Base-by-base conservation (phyloP, 176 grass and related monocot genomes). In the Typha latifolia region DNA sequence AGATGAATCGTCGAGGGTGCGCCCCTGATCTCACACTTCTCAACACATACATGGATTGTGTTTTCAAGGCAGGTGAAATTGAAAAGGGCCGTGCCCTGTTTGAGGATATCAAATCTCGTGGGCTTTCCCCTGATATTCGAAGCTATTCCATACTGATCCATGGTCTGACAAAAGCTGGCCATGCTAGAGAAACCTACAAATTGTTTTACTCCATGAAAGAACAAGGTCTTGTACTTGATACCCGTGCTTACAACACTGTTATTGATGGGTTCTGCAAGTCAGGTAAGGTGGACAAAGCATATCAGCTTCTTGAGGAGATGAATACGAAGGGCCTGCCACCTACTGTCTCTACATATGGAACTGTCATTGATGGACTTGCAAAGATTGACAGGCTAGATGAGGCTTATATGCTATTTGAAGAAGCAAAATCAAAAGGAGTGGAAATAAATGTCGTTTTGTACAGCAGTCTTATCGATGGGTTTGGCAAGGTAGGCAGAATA, bases 341-440 rank as follows among this genome's bases (percentile, higher is more conserved):
- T 47, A 97, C 88, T 22, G 78, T 92, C 67, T 83, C 79, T 76
- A 93, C 94, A 23, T 93, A 97, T 84, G 94, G 94, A 62, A 72
- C 89, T 18, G 78, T 97, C 43, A 77, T 97, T 70, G 86, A 97
- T 93, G 89, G 94, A 68, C 72, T 97, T 32, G 84, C 85, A 55
- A 97, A 97, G 80, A 93, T 97, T 75, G 89, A 87, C 75, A 81
- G 94, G 80, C 85, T 97, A 72, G 89, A 97, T 80, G 94, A 97
- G 77, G 83, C 89, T 57, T 97, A 93, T 62, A 87, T 97, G 94
- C 81, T 97, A 74, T 97, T 90, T 70, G 89, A 97, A 79, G 94
- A 97, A 84, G 94, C 94, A 59, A 97, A 97, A 82, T 90, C 75
- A 3, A 84, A 90, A 74, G 85, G 76, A 29, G 74, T 90, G 61